Base-by-base conservation (phyloP, 2,329 filamentous ascomycete genomes). In the Lasiodiplodia gonubiensis region DNA sequence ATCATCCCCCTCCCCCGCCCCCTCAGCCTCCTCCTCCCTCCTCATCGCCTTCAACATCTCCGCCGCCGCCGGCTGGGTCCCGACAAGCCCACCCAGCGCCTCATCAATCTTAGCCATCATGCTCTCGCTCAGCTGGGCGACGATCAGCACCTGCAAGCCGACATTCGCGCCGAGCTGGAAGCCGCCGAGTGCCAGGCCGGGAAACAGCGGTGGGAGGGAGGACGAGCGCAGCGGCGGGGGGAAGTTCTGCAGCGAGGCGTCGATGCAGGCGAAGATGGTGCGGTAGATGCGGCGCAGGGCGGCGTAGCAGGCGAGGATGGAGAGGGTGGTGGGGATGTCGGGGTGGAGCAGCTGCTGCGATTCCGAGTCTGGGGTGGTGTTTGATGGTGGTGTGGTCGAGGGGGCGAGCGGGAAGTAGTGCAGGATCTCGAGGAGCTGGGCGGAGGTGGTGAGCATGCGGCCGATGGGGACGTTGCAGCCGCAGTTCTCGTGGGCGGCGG, bases 231-330 rank as follows among this genome's bases (percentile, higher is more conserved):
- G 27, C 2, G 51, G 51, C 3, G 51, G 51, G 4, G 51, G 23
- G 3, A 53, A 51, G 48, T 51, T 53, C 8, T n/a, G 51, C 2
- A 53, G 27, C 12, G 51, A 53, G 51, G 51, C 23, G 27, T 53
- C 23, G 51, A 53, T 53, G 51, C 25, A 33, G 51, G 51, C 23
- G 51, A 53, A 53, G 51, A 53, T 53, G 51, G 51, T 53, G 51
- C 51, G 51, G 51, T 53, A 33, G 25, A 53, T 33, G 27, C 51
- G 51, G 51, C 23, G 23, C 10, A 53, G 51, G 23, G 23, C 23
- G 51, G 27, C 51, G 51, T 53, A 53, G 25, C 51, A 53, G 51
- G 51, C 51, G 51, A 53, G 51, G 27, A 53, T 53, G 27, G 51
- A 53, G 51, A 53, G 27, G 23, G 27, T 53, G 51, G 51, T 53